Conservation (phyloP, 768 basidiomycete species). For the Pholiota molesta region DNA sequence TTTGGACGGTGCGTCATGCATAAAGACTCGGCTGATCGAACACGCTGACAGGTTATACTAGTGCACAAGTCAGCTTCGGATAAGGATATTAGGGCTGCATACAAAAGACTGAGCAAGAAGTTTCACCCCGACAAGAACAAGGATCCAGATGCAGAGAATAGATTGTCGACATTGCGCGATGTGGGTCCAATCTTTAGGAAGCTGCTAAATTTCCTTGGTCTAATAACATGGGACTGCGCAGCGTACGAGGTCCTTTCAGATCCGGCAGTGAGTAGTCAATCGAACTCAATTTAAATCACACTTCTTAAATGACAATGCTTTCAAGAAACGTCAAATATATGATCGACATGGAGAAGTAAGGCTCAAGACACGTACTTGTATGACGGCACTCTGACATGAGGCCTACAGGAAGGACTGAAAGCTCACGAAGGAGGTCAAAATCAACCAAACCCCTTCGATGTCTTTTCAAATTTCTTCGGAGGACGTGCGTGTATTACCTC, state of each 20-base stretch:
- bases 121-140: constrained; percentile 97
- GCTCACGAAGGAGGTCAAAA: constrained; percentile 88
- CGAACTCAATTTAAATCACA: background rate
- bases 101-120: constrained; percentile 86
- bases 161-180: constrained; percentile 92
- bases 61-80: constrained; percentile 82
- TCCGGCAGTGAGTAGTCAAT: constrained; percentile 52
- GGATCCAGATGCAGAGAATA: constrained; percentile 77
- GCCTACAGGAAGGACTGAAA: constrained; percentile 81
- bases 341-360: constrained; percentile 89
- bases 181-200: constrained; percentile 42
- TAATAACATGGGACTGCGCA: constrained; percentile 25
- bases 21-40: constrained; percentile 29
- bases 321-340: constrained; percentile 89
- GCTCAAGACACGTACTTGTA: background rate
- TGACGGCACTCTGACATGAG: background rate
- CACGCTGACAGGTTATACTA: constrained; percentile 17
- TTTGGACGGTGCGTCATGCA: constrained; percentile 68
- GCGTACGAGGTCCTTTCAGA: constrained; percentile 98
- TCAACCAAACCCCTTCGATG: constrained; percentile 88
- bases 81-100: constrained; percentile 88
- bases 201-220: background rate
- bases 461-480: constrained; percentile 93
- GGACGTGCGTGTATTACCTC: constrained; percentile 54
- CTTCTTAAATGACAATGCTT: background rate